Percentiles rank a stretch among this genome's conserved stretches.
These are phyloP conservation scores for Paspalum vaginatum DNA, from an alignment of 176 grass and related monocot species.

Conservation along the genomic window DNA sequence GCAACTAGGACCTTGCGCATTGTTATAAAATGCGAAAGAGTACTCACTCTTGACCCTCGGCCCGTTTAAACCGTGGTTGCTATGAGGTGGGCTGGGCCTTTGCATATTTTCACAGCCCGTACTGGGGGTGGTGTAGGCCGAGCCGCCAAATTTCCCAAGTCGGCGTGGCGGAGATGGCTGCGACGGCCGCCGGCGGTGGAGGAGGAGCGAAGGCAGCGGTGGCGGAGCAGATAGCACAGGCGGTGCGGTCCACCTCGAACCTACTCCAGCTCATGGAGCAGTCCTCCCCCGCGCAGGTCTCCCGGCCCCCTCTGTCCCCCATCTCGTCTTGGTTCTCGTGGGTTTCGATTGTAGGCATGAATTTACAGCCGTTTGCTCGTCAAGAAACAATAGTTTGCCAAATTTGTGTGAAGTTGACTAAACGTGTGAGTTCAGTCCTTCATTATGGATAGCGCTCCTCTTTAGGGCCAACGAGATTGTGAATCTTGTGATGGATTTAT, in stretches of 20 bases:
- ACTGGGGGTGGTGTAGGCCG: not conserved
- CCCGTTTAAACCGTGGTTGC: not conserved
- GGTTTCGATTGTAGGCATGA: not conserved
- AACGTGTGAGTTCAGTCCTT: not conserved
- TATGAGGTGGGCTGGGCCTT: not conserved
- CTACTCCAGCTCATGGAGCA: conserved; percentile 92
- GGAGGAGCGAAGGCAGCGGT: conserved; percentile 52
- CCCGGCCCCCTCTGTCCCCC: not conserved
- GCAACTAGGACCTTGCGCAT: conserved; percentile 7
- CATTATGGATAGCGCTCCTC: not conserved
- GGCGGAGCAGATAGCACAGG: conserved; percentile 81
- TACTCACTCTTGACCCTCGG: not conserved
- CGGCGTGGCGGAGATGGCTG: conserved; percentile 47
- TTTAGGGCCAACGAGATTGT: not conserved
- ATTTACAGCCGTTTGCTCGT: conserved; percentile 3
- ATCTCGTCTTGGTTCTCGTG: not conserved
- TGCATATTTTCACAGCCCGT: not conserved
- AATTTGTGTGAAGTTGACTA: not conserved
- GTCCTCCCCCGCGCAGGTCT: conserved; percentile 85
- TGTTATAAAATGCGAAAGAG: not conserved
- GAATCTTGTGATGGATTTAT: not conserved
- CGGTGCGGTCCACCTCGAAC: conserved; percentile 91
- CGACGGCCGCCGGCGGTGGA: conserved; percentile 30
- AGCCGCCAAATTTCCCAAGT: too few relatives aligned
- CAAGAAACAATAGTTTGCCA: not conserved